Conservation (phyloP, 2,329 filamentous ascomycete species). For the Cordyceps sp. region DNA sequence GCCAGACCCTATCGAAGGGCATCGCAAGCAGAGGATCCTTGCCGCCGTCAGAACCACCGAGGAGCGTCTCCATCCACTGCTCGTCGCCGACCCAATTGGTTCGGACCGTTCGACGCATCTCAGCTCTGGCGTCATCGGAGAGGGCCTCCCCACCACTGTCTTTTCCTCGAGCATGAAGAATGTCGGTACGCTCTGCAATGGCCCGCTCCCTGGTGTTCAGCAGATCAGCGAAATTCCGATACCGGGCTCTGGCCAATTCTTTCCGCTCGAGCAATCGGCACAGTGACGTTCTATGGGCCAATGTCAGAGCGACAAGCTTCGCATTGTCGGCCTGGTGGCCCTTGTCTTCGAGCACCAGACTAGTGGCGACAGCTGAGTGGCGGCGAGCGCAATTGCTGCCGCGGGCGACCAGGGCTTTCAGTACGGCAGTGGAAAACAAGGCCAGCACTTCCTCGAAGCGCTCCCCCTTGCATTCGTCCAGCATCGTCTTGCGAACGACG, state of each 20-base stretch:
- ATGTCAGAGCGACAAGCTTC: slow-evolving; percentile 46
- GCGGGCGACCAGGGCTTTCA: slow-evolving; percentile 48
- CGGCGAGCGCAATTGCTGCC: slow-evolving; percentile 18
- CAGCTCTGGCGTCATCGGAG: slow-evolving; percentile 23
- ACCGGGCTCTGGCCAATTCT: slow-evolving; percentile 38
- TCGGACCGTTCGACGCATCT: slow-evolving; percentile 43
- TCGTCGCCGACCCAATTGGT: slow-evolving; percentile 69
- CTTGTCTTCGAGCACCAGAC: slow-evolving; percentile 40
- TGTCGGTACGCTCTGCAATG: slow-evolving; percentile 36
- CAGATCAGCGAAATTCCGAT: slow-evolving; percentile 45
- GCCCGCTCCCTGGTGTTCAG: slow-evolving; percentile 46
- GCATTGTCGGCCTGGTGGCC: slow-evolving; percentile 37
- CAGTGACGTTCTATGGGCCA: slow-evolving; percentile 58
- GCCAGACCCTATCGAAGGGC: slow-evolving; percentile 57
- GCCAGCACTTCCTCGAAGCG: slow-evolving; percentile 76
- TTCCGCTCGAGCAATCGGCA: slow-evolving; percentile 41
- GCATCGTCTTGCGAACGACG: slow-evolving; percentile 79
- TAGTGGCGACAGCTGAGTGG: slow-evolving; percentile 32
- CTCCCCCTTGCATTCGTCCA: slow-evolving; percentile 91
- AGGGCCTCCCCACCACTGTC: slow-evolving; percentile 11
- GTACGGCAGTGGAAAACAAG: slow-evolving; percentile 65
- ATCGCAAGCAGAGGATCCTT: slow-evolving; percentile 48
- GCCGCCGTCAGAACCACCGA: slow-evolving; percentile 41
- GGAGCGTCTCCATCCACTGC: slow-evolving; percentile 54
- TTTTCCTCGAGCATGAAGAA: slow-evolving; percentile 16